Evolutionary conservation across 2,329 filamentous ascomycete species (phyloP).

Genomic region (Tolypocladium paradoxum): DNA sequence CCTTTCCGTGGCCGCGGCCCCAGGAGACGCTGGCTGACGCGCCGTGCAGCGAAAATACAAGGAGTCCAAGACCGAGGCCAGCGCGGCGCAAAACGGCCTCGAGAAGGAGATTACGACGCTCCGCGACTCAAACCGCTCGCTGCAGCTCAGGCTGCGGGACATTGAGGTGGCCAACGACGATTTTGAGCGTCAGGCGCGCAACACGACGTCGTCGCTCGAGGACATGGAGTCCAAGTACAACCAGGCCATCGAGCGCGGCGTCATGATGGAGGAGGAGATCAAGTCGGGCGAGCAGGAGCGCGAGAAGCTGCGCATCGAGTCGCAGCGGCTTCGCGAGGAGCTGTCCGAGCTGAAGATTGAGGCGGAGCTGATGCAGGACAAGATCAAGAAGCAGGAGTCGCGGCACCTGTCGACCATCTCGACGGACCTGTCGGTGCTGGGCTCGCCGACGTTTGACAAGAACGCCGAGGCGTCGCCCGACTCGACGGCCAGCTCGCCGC

Average conservation of each 20-base stretch:
- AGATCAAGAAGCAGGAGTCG: slow-evolving; percentile 62
- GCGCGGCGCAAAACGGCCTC: slow-evolving; percentile 68
- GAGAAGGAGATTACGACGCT: slow-evolving; percentile 94
- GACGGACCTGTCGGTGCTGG: slow-evolving; percentile 51
- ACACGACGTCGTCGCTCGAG: slow-evolving; percentile 90
- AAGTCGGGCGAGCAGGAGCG: slow-evolving; percentile 85
- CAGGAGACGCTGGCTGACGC: slow-evolving; percentile 1
- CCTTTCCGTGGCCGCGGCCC: background rate
- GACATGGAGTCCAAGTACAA: slow-evolving; percentile 98
- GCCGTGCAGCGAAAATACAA: slow-evolving; percentile 75
- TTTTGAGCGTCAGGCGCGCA: slow-evolving; percentile 89
- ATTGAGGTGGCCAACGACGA: slow-evolving; percentile 98
- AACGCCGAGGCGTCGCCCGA: slow-evolving; percentile 63
- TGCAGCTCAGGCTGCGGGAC: slow-evolving; percentile 79
- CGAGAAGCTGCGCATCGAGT: slow-evolving; percentile 78
- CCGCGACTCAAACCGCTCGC: slow-evolving; percentile 69
- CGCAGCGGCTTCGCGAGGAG: slow-evolving; percentile 82
- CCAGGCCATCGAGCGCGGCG: slow-evolving; percentile 78
- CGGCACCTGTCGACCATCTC: slow-evolving; percentile 49
- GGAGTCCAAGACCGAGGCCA: slow-evolving; percentile 83
- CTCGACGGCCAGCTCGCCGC: slow-evolving; percentile 84
- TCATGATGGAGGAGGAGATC: slow-evolving; percentile 93
- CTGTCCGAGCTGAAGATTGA: slow-evolving; percentile 90
- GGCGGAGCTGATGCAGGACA: slow-evolving; percentile 87
- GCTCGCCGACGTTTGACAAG: slow-evolving; percentile 63